These are phyloP conservation scores for Fusarium clavum DNA, from an alignment of 2,329 filamentous ascomycete genomes.

Conservation along the genomic window DNA sequence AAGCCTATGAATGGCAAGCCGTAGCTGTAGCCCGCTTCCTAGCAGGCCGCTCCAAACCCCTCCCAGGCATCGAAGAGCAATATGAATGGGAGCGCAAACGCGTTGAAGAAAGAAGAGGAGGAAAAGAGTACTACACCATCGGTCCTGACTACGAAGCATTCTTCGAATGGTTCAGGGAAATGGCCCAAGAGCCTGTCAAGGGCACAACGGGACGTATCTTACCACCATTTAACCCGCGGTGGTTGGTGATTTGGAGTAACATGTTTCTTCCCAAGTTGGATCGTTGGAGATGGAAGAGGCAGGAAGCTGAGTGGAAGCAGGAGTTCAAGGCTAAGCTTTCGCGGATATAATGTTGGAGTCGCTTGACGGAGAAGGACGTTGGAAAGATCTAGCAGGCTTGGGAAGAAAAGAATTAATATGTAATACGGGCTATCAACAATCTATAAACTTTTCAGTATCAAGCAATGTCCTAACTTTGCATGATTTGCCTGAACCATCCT, in stretches of 20 bases:
- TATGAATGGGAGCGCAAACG: constrained; percentile 36
- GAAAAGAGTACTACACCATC: constrained; percentile 39
- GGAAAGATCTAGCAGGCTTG: neutral
- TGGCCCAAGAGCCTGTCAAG: constrained; percentile 29
- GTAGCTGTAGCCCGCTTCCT: constrained; percentile 33
- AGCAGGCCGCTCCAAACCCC: constrained; percentile 11
- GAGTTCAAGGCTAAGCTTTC: neutral
- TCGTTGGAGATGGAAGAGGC: constrained; percentile 31
- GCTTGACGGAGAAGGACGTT: neutral
- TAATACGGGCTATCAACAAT: neutral
- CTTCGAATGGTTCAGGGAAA: constrained; percentile 25
- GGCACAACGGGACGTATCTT: constrained; percentile 24
- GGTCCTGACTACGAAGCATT: constrained; percentile 30
- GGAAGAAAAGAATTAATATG: neutral
- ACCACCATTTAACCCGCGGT: constrained; percentile 27
- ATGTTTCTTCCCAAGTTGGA: constrained; percentile 29
- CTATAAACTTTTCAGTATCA: too few species aligned
- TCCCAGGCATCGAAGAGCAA: constrained; percentile 19
- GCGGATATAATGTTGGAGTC: neutral
- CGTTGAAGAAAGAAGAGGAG: constrained; percentile 32
- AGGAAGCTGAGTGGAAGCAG: constrained; percentile 23
- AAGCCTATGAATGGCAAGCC: constrained; percentile 40
- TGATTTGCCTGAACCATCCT: too few species aligned
- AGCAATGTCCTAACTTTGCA: neutral
- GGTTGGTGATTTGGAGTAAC: constrained; percentile 30